phyloP scores from a whole-genome alignment of 108 stramenopile genomes.

The Hondaea fermentalgiana region DNA sequence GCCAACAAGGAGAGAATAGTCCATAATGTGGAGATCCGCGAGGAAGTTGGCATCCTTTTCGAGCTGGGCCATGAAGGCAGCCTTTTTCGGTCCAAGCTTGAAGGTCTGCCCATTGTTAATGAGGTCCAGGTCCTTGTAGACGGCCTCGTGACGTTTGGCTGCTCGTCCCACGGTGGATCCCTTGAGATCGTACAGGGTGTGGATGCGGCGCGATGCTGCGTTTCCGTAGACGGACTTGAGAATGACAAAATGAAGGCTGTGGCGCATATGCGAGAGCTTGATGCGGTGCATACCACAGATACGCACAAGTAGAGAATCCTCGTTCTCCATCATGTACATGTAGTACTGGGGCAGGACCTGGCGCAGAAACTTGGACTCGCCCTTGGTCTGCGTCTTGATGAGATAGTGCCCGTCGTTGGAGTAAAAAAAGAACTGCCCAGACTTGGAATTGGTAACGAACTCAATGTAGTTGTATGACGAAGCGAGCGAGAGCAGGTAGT shows the following conservation, averaged over 20 bases:
- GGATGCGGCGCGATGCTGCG: constrained; percentile 40
- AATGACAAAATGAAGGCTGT: constrained; percentile 82
- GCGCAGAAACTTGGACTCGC: constrained; percentile 88
- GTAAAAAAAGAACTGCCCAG: constrained; percentile 97
- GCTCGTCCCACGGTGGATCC: constrained; percentile 67
- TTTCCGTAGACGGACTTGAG: constrained; percentile 86
- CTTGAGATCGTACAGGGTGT: constrained; percentile 85
- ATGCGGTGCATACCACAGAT: constrained; percentile 98
- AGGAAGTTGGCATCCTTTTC: constrained; percentile 65
- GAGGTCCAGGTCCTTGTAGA: constrained; percentile 82
- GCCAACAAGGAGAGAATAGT: constrained; percentile 84
- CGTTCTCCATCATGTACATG: constrained; percentile 75
- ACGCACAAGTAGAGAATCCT: constrained; percentile 79
- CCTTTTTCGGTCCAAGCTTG: constrained; percentile 50
- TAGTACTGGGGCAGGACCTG: constrained; percentile 88
- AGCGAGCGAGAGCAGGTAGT: constrained; percentile 83
- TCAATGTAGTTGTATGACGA: constrained; percentile 96
- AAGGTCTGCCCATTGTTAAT: constrained; percentile 41
- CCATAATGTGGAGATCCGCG: constrained; percentile 78
- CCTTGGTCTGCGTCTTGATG: constrained; percentile 96
- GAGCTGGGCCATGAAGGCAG: constrained; percentile 60
- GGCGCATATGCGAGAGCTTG: constrained; percentile 77
- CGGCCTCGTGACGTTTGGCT: constrained; percentile 27
- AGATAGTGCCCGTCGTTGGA: constrained; percentile 89
- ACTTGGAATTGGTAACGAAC: constrained; percentile 95